These are phyloP conservation scores for Venturia aucupariae DNA, from an alignment of 2,329 filamentous ascomycete species.

Conservation along the genomic window DNA sequence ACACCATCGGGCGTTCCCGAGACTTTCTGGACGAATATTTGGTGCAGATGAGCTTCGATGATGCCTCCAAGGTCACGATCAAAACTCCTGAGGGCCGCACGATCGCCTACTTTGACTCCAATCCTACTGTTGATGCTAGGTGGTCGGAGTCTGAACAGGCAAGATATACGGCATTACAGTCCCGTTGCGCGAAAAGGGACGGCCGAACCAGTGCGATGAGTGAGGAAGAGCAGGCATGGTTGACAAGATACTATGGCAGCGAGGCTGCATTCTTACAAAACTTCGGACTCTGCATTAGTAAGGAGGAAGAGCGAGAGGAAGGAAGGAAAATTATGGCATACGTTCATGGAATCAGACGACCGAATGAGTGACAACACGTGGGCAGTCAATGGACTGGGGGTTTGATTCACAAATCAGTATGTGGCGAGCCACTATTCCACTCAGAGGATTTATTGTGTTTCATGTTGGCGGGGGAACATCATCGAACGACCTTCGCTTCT, in stretches of 20 bases:
- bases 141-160: neutral
- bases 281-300: constrained; percentile 27
- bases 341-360: constrained; percentile 20
- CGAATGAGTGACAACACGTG: neutral
- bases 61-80: neutral
- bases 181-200: neutral
- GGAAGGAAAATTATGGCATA: constrained; percentile 24
- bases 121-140: neutral
- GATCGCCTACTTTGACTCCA: neutral
- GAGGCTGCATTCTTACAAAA: constrained; percentile 28
- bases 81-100: neutral
- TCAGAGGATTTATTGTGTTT: too few species aligned
- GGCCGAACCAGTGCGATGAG: constrained; percentile 15
- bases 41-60: constrained; percentile 7
- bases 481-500: too few species aligned
- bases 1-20: constrained; percentile 16
- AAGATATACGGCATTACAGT: neutral
- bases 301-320: constrained; percentile 31
- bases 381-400: too few species aligned
- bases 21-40: constrained; percentile 7
- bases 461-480: too few species aligned
- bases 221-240: constrained; percentile 26
- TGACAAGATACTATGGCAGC: constrained; percentile 25
- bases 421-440: too few species aligned
- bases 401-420: too few species aligned